These are phyloP conservation scores for Fusarium fujikuroi DNA, from an alignment of 2,329 filamentous ascomycete genomes.

Conservation along the genomic window DNA sequence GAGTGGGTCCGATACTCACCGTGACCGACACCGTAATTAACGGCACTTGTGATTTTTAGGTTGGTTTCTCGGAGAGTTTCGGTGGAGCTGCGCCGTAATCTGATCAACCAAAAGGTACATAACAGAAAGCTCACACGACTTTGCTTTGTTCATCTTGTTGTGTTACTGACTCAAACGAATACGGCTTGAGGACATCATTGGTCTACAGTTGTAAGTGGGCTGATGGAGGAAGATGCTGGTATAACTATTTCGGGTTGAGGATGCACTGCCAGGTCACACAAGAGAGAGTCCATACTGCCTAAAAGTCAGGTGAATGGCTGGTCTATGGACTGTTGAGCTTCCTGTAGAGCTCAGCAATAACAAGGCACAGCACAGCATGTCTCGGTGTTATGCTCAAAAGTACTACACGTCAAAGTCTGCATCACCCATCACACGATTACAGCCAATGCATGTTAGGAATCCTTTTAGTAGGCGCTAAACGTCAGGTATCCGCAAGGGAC, in stretches of 20 bases:
- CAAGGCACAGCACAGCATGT: not conserved
- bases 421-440: slow-evolving; percentile 28
- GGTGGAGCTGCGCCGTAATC: slow-evolving; percentile 18
- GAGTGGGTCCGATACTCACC: slow-evolving; percentile 19
- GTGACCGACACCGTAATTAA: not conserved
- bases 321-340: not conserved
- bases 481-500: slow-evolving; percentile 26
- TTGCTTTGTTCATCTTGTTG: not conserved
- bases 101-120: not conserved
- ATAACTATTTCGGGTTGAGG: slow-evolving; percentile 12
- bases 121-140: not conserved
- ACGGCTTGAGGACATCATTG: not conserved
- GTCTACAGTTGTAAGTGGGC: not conserved
- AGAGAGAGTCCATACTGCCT: not conserved
- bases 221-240: slow-evolving; percentile 14
- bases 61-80: slow-evolving; percentile 19
- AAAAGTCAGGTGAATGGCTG: not conserved
- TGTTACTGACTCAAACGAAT: not conserved
- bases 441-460: slow-evolving; percentile 12
- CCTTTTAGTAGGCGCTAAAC: slow-evolving; percentile 25
- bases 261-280: slow-evolving; percentile 40
- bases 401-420: slow-evolving; percentile 32
- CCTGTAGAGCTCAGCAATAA: not conserved
- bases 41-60: not conserved
- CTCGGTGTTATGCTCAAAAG: not conserved